Percentiles rank a stretch among this genome's conserved stretches.
phyloP scores from a whole-genome alignment of 2,329 filamentous ascomycete genomes.

The Microascus cirrosus region DNA sequence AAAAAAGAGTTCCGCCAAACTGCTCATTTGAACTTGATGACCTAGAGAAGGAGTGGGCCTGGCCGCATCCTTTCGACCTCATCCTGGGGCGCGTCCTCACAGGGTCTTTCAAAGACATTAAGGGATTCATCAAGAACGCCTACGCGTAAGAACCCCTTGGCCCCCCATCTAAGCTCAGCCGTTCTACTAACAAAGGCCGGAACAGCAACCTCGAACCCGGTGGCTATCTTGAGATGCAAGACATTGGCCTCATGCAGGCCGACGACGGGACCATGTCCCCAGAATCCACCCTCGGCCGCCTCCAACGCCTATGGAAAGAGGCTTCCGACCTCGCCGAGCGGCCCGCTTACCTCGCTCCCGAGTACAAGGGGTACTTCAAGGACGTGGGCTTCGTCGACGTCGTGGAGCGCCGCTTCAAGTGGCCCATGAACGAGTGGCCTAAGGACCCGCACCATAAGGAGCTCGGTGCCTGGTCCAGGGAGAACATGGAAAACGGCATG shows the following conservation, averaged over 20 bases:
- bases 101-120: constrained; percentile 6
- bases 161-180: constrained; percentile 24
- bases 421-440: constrained; percentile 33
- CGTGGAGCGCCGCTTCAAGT: constrained; percentile 12
- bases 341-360: constrained; percentile 13
- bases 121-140: background rate
- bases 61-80: constrained; percentile 40
- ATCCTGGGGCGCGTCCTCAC: constrained; percentile 45
- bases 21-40: constrained; percentile 54
- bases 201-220: constrained; percentile 41
- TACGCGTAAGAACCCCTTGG: background rate
- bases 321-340: constrained; percentile 17
- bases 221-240: constrained; percentile 25
- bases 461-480: constrained; percentile 25
- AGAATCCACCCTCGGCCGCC: constrained; percentile 13
- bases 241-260: constrained; percentile 25
- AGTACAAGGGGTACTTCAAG: constrained; percentile 10
- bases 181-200: constrained; percentile 37
- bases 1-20: constrained; percentile 39
- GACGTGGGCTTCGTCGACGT: constrained; percentile 15
- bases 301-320: constrained; percentile 15
- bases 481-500: constrained; percentile 20
- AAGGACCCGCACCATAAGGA: constrained; percentile 31
- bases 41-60: constrained; percentile 38
- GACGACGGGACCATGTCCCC: constrained; percentile 17